Conservation (phyloP, 1,284 basidiomycete genomes). For the Leccinum variabile region DNA sequence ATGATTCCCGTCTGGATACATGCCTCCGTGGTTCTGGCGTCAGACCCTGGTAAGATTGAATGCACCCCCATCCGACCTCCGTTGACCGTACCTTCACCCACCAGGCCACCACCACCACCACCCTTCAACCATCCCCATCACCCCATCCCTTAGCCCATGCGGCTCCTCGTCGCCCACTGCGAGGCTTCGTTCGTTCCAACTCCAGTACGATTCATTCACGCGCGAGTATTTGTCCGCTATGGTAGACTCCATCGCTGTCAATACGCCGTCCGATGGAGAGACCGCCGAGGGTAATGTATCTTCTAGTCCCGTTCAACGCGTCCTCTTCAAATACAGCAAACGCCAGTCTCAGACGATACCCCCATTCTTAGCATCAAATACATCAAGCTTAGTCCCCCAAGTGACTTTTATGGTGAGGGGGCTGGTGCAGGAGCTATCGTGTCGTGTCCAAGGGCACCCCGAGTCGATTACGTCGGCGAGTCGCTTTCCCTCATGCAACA, state of each 20-base stretch:
- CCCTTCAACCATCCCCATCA: slow-evolving; percentile 20
- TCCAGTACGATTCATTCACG: slow-evolving; percentile 92
- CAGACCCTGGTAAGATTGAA: too few relatives aligned
- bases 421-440: slow-evolving; percentile 48
- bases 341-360: slow-evolving; percentile 40
- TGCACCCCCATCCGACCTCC: too few relatives aligned
- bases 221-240: slow-evolving; percentile 88
- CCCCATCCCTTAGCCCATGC: slow-evolving; percentile 25
- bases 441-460: slow-evolving; percentile 44
- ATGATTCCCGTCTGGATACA: slow-evolving; percentile 46
- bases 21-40: slow-evolving; percentile 18
- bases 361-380: slow-evolving; percentile 72
- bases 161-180: slow-evolving; percentile 29
- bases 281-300: slow-evolving; percentile 43
- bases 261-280: slow-evolving; percentile 59
- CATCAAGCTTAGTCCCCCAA: slow-evolving; percentile 64
- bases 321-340: slow-evolving; percentile 46
- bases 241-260: slow-evolving; percentile 84
- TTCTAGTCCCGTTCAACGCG: slow-evolving; percentile 40
- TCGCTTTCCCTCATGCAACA: slow-evolving; percentile 72
- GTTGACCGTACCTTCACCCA: slow-evolving; percentile 30
- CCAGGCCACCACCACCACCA: slow-evolving; percentile 35
- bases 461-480: slow-evolving; percentile 71
- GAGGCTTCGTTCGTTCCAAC: slow-evolving; percentile 78
- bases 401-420: slow-evolving; percentile 52